phyloP scores from a whole-genome alignment of 2,329 filamentous ascomycete species.

The Apiospora koreana region DNA sequence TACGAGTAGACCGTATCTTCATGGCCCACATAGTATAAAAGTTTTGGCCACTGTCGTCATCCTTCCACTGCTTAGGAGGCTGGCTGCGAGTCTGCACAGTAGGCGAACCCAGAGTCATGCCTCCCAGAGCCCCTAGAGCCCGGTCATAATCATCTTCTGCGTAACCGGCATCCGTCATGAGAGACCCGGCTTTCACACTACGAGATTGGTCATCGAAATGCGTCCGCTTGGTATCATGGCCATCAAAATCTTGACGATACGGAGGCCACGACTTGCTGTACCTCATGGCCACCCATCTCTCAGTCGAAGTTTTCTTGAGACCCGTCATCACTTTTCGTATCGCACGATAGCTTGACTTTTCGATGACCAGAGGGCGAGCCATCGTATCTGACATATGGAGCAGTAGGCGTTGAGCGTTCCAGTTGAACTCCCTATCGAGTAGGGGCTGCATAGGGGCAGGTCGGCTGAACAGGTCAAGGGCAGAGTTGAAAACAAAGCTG shows the following conservation, averaged over 20 bases:
- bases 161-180: constrained; percentile 61
- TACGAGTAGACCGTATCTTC: constrained; percentile 59
- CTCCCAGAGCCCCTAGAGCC: constrained; percentile 54
- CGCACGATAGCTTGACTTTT: constrained; percentile 52
- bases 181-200: constrained; percentile 51
- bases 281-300: constrained; percentile 49
- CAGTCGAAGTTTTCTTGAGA: constrained; percentile 51
- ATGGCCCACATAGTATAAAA: constrained; percentile 52
- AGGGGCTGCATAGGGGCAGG: constrained; percentile 36
- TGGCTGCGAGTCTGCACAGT: constrained; percentile 56
- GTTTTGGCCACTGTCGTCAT: constrained; percentile 31
- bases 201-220: constrained; percentile 56
- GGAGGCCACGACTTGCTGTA: constrained; percentile 61
- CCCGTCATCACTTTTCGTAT: constrained; percentile 56
- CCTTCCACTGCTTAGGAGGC: constrained; percentile 33
- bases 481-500: constrained; percentile 42
- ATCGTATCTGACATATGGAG: constrained; percentile 52
- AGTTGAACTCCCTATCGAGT: constrained; percentile 47
- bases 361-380: constrained; percentile 51
- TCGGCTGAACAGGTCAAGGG: constrained; percentile 38
- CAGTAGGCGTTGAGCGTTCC: constrained; percentile 58
- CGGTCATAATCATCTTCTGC: constrained; percentile 46
- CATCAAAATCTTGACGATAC: constrained; percentile 57
- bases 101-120: constrained; percentile 51
- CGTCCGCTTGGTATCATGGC: constrained; percentile 56